Evolutionary conservation across 1,139 yeast species (phyloP).

Genomic region (Pichia sp.): DNA sequence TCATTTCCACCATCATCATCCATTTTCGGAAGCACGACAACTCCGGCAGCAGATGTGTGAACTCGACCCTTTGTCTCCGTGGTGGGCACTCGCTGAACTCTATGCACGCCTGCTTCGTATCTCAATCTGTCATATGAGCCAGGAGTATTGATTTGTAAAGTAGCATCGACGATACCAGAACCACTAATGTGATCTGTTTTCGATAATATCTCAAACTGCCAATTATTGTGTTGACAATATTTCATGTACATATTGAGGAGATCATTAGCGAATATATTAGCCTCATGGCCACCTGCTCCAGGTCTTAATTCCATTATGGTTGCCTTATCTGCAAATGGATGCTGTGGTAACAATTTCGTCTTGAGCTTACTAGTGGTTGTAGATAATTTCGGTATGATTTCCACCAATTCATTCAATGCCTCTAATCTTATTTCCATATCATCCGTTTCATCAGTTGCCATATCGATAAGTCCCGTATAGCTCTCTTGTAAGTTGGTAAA

Average conservation of each 20-base stretch:
- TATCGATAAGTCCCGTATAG: constrained; percentile 26
- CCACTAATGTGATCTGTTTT: constrained; percentile 49
- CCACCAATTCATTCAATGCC: constrained; percentile 42
- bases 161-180: constrained; percentile 69
- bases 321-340: constrained; percentile 69
- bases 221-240: constrained; percentile 55
- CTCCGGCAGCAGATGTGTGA: constrained; percentile 95
- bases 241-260: constrained; percentile 73
- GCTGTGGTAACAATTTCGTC: constrained; percentile 61
- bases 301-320: constrained; percentile 84
- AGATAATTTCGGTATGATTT: constrained; percentile 31
- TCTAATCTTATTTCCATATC: constrained; percentile 30
- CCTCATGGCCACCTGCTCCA: constrained; percentile 96
- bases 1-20: constrained; percentile 46
- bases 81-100: constrained; percentile 91
- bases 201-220: constrained; percentile 62
- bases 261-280: constrained; percentile 78
- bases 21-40: constrained; percentile 84
- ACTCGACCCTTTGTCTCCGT: constrained; percentile 93
- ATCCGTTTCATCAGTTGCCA: constrained; percentile 30
- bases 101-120: constrained; percentile 91
- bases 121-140: constrained; percentile 71
- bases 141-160: constrained; percentile 62
- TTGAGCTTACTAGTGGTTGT: constrained; percentile 41
- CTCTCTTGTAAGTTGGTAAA: constrained; percentile 29